A percentile compares a stretch with the other conserved stretches of the same genome.
phyloP scores from a whole-genome alignment of 202 grass and related monocot genomes.

The Digitaria exilis region DNA sequence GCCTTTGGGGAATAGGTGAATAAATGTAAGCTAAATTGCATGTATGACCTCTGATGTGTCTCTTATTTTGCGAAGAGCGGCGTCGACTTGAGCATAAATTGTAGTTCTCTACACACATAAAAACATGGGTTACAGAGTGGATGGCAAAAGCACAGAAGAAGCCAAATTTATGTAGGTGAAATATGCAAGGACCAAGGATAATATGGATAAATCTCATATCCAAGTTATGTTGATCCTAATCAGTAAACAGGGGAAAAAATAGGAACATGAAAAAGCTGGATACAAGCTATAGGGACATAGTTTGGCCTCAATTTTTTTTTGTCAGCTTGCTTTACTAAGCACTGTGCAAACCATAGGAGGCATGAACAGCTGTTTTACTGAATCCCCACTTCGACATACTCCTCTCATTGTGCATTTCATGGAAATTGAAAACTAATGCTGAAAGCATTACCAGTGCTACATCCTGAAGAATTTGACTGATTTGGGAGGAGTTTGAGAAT shows the following conservation, averaged over 20 bases:
- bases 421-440: background rate
- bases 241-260: background rate
- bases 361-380: background rate
- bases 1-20: constrained; percentile 23
- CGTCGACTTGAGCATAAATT: constrained; percentile 98
- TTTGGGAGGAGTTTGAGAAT: constrained; percentile 90
- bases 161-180: constrained; percentile 14
- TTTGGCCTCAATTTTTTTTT: constrained; percentile 3
- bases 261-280: constrained; percentile 5
- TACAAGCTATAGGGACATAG: background rate
- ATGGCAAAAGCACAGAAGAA: constrained; percentile 7
- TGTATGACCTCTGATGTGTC: constrained; percentile 80
- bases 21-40: constrained; percentile 41
- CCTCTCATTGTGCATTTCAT: constrained; percentile 8
- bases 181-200: constrained; percentile 9
- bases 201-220: constrained; percentile 1
- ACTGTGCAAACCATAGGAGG: constrained; percentile 24
- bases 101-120: constrained; percentile 80
- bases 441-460: constrained; percentile 79
- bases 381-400: background rate
- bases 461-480: constrained; percentile 96
- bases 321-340: constrained; percentile 10
- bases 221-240: constrained; percentile 3
- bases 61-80: constrained; percentile 95
- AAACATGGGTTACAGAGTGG: constrained; percentile 30